Base-by-base conservation (phyloP, 306 rosid species). In the Pyrus pyrifolia region DNA sequence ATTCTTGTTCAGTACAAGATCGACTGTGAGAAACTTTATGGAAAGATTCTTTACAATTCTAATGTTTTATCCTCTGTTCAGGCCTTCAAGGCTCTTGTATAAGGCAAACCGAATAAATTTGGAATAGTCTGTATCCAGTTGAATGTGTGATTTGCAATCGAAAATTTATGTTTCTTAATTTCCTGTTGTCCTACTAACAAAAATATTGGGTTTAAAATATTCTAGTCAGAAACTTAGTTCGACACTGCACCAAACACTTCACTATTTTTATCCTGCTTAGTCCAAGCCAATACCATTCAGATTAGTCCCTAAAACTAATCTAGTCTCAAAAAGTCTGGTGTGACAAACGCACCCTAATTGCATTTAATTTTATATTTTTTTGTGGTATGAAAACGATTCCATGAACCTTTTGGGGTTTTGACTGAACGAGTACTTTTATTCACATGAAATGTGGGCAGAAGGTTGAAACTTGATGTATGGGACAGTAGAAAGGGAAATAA, bases 1-100 rank as follows among this genome's bases (percentile, higher is more conserved):
- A 1, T 78, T 63, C 79, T 90, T 94, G 90, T 93, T 2, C 81
- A 22, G 25, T 79, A 83, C 78, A 76, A 83, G 79, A 45, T 76
- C 29, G 97, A 95, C 84, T 90, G 98, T 13, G 90, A 87, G 85
- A 88, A 89, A 76, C 87, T 89, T 72, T 88, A 85, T 82, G 97
- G 98, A 71, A 81, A 68, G 78, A 80, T 87, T 59, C 96, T 95
- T 68, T 97, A 95, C 85, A 92, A 84, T 87, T 85, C 82, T 55
- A 86, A 83, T 84, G 97, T 90, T 33, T 87, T 85, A 76, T 90
- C 97, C 76, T 83, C 96, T 22, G 80, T 9, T 25, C 8, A 35
- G 1, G 8, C 40, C 40, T 90, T 72, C 83, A 90, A 83, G 88
- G 88, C 71, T 58, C 76, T 68, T 80, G 85, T 83, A 8, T 59